phyloP scores from a whole-genome alignment of 2,329 filamentous ascomycete genomes.

The Elsinoe australis region DNA sequence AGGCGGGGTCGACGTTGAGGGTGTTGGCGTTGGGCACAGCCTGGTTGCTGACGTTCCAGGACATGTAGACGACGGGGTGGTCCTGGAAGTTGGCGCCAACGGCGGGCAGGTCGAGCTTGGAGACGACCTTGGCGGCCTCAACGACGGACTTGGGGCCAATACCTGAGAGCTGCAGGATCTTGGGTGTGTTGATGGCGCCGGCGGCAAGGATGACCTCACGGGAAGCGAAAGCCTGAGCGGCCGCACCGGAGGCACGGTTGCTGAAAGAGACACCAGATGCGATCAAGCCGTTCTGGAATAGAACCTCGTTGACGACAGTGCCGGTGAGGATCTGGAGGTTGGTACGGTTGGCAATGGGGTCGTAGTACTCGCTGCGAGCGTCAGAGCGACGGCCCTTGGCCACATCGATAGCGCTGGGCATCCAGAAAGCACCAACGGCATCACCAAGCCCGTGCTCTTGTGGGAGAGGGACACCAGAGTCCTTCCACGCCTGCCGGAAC shows the following conservation, averaged over 20 bases:
- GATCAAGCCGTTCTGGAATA: conserved; percentile 39
- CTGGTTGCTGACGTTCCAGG: conserved; percentile 16
- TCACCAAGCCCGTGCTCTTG: conserved; percentile 24
- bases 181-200: conserved; percentile 51
- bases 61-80: conserved; percentile 28
- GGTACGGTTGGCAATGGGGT: conserved; percentile 26
- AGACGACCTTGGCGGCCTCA: conserved; percentile 36
- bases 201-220: conserved; percentile 53
- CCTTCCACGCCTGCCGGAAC: conserved; percentile 22
- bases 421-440: conserved; percentile 33
- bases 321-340: conserved; percentile 29
- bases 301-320: conserved; percentile 27
- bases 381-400: conserved; percentile 31
- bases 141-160: conserved; percentile 46
- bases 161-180: conserved; percentile 54
- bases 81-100: conserved; percentile 48
- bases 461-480: conserved; percentile 20
- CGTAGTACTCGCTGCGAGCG: conserved; percentile 30
- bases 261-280: conserved; percentile 39
- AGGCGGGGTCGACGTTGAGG: conserved; percentile 2
- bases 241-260: conserved; percentile 31
- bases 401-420: conserved; percentile 31
- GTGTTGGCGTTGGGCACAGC: conserved; percentile 11
- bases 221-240: conserved; percentile 22
- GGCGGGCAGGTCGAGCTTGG: conserved; percentile 38